A percentile compares a stretch with the other conserved stretches of the same genome.
Conservation (phyloP, 1,284 basidiomycete genomes). For the Fomitopsis betulina region DNA sequence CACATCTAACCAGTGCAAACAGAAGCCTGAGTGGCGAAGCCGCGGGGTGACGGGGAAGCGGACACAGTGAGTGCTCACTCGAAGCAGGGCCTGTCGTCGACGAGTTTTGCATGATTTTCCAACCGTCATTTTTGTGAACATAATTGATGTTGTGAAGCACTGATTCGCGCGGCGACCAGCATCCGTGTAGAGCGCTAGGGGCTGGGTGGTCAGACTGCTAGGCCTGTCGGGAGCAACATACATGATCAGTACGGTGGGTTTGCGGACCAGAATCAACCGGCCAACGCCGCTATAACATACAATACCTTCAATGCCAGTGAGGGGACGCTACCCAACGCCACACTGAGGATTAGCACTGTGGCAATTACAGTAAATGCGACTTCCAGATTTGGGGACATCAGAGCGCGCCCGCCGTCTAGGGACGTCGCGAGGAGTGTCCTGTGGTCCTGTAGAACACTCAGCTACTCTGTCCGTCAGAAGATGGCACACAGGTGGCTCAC, state of each 20-base stretch:
- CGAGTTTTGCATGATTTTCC: neutral
- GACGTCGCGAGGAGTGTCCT: neutral
- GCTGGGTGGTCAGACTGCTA: too few species aligned
- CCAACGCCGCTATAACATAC: too few species aligned
- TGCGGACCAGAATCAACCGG: too few species aligned
- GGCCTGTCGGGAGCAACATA: too few species aligned
- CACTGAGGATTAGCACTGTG: too few species aligned
- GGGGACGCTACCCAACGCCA: too few species aligned
- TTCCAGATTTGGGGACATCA: neutral
- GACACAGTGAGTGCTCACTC: neutral
- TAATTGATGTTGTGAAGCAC: too few species aligned
- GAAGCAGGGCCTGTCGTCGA: neutral
- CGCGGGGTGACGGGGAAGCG: neutral
- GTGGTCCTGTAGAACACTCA: neutral
- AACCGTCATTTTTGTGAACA: too few species aligned
- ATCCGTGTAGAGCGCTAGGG: too few species aligned
- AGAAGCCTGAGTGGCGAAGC: neutral
- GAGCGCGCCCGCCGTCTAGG: neutral
- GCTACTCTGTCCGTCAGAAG: neutral
- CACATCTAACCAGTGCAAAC: neutral
- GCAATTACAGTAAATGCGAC: neutral
- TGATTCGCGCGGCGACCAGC: too few species aligned
- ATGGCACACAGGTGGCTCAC: neutral
- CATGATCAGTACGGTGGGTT: too few species aligned
- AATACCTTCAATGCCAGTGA: too few species aligned